phyloP scores from a whole-genome alignment of 2,329 filamentous ascomycete species.

The Aphanoascus verrucosus region DNA sequence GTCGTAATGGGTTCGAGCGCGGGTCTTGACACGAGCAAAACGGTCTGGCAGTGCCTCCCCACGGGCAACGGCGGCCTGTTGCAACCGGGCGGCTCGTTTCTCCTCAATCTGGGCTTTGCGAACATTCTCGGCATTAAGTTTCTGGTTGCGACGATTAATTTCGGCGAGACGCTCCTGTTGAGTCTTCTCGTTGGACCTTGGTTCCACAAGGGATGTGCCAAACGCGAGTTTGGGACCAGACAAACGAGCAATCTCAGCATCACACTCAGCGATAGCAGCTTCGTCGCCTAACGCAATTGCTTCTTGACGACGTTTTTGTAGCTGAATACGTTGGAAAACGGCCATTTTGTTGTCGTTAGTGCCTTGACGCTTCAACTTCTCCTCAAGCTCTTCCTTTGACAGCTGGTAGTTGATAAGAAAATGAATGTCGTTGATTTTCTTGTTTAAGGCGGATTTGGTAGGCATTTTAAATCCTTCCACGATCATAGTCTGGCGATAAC shows the following conservation, averaged over 20 bases:
- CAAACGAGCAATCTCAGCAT: constrained; percentile 40
- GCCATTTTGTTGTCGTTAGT: constrained; percentile 56
- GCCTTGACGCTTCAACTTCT: constrained; percentile 63
- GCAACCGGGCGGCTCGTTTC: constrained; percentile 51
- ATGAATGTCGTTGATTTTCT: constrained; percentile 74
- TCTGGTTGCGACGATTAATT: constrained; percentile 75
- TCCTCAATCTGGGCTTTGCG: constrained; percentile 82
- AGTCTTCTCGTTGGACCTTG: constrained; percentile 43
- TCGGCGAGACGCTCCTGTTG: constrained; percentile 76
- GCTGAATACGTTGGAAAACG: constrained; percentile 55
- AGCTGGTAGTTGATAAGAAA: constrained; percentile 66
- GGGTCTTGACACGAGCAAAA: constrained; percentile 53
- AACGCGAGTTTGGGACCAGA: constrained; percentile 58
- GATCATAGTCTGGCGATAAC: constrained; percentile 64
- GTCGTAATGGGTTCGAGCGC: constrained; percentile 58
- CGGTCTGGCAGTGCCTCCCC: constrained; percentile 49
- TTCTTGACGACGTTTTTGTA: constrained; percentile 55
- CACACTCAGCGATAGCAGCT: constrained; percentile 41
- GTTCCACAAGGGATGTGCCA: constrained; percentile 53
- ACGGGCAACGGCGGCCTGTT: constrained; percentile 50
- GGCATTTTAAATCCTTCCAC: constrained; percentile 64
- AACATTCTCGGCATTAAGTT: constrained; percentile 77
- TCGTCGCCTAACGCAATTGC: constrained; percentile 56
- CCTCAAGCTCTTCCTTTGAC: constrained; percentile 71
- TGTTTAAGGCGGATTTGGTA: constrained; percentile 55